Percentiles rank a stretch among this genome's conserved stretches.
phyloP scores from a whole-genome alignment of 176 grass and related monocot species.

The Rhynchospora breviuscula region DNA sequence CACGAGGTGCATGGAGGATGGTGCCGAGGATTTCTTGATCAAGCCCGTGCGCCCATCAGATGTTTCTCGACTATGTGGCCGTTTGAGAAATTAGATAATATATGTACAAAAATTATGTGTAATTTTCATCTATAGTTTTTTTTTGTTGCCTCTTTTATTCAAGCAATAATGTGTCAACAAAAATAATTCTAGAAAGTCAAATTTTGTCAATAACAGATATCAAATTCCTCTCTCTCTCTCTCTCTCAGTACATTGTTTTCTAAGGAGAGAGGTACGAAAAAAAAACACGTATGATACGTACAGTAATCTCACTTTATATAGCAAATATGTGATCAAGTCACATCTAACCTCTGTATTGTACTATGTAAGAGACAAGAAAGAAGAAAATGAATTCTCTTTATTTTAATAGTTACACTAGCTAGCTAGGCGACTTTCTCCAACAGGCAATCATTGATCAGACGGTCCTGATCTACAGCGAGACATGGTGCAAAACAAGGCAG shows the following conservation, averaged over 20 bases:
- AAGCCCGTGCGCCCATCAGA: slow-evolving; percentile 65
- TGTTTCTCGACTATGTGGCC: slow-evolving; percentile 54
- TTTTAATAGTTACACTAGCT: not conserved
- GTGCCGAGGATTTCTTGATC: slow-evolving; percentile 83
- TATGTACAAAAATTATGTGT: not conserved
- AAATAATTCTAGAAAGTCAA: not conserved
- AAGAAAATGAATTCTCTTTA: not conserved
- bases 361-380: not conserved
- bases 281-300: not conserved
- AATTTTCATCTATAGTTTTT: not conserved
- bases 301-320: not conserved
- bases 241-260: not conserved
- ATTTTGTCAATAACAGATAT: not conserved
- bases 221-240: not conserved
- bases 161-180: not conserved
- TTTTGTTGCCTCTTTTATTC: not conserved
- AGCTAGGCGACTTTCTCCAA: not conserved
- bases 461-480: not conserved
- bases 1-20: slow-evolving; percentile 78
- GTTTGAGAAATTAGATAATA: slow-evolving; percentile 20
- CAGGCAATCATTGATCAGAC: not conserved
- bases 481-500: not conserved
- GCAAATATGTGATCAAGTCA: not conserved
- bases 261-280: not conserved
- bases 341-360: not conserved